These are phyloP conservation scores for Pyrenochaeta sp. DNA, from an alignment of 2,329 filamentous ascomycete genomes.

Conservation along the genomic window DNA sequence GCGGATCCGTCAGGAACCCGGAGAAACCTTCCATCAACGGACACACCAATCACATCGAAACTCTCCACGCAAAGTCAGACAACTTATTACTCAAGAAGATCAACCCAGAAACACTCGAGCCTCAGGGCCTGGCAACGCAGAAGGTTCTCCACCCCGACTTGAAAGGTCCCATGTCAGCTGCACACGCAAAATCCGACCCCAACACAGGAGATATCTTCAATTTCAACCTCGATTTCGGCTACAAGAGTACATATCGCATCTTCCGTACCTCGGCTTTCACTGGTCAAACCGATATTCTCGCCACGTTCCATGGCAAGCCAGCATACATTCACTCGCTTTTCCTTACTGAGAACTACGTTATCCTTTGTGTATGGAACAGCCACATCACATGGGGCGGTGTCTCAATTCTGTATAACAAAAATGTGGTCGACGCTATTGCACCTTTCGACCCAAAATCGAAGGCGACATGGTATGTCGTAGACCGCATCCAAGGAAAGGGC, in stretches of 20 bases:
- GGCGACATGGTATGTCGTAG: slow-evolving; percentile 78
- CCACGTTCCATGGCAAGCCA: slow-evolving; percentile 66
- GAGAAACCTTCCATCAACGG: slow-evolving; percentile 26
- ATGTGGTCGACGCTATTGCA: slow-evolving; percentile 73
- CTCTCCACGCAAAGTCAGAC: slow-evolving; percentile 69
- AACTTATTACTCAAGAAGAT: slow-evolving; percentile 66
- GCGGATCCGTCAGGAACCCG: slow-evolving; percentile 8
- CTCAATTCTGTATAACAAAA: slow-evolving; percentile 70
- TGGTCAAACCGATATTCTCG: slow-evolving; percentile 74
- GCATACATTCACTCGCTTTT: slow-evolving; percentile 89
- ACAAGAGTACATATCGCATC: slow-evolving; percentile 69
- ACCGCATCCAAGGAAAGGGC: slow-evolving; percentile 68
- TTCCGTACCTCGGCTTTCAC: slow-evolving; percentile 71
- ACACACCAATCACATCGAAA: slow-evolving; percentile 53
- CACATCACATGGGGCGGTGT: slow-evolving; percentile 67
- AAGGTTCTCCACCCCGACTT: slow-evolving; percentile 71
- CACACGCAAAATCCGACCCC: slow-evolving; percentile 77
- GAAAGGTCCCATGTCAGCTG: slow-evolving; percentile 71
- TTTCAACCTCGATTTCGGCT: slow-evolving; percentile 76
- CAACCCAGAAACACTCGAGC: slow-evolving; percentile 76
- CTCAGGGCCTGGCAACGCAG: slow-evolving; percentile 71
- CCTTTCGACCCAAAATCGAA: slow-evolving; percentile 66
- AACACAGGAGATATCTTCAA: slow-evolving; percentile 80
- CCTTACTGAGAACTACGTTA: slow-evolving; percentile 73
- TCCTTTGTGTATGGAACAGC: slow-evolving; percentile 76